phyloP scores from a whole-genome alignment of 306 rosid species.

The Quercus berberidifolia region DNA sequence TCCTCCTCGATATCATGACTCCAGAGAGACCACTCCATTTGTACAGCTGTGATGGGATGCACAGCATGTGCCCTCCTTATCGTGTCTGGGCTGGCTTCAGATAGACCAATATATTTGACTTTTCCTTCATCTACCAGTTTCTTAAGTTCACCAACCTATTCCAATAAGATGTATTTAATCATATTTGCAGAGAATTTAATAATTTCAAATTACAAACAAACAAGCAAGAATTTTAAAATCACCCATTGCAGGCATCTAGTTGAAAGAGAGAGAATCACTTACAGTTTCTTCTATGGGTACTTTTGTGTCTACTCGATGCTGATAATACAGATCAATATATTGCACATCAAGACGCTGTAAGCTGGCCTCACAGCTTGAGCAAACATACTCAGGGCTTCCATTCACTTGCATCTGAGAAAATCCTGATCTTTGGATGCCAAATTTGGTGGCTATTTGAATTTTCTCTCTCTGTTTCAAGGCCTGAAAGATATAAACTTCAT shows the following conservation, averaged over 20 bases:
- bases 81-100: slow-evolving; percentile 75
- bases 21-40: slow-evolving; percentile 85
- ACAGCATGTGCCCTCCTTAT: slow-evolving; percentile 80
- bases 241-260: not conserved
- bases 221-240: not conserved
- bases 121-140: slow-evolving; percentile 78
- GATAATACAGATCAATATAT: slow-evolving; percentile 76
- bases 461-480: slow-evolving; percentile 66
- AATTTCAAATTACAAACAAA: not conserved
- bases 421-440: slow-evolving; percentile 36
- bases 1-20: slow-evolving; percentile 71
- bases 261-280: not conserved
- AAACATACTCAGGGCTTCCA: slow-evolving; percentile 70
- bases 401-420: slow-evolving; percentile 8
- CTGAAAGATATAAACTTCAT: slow-evolving; percentile 22
- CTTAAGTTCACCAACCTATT: slow-evolving; percentile 68
- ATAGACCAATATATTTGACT: slow-evolving; percentile 60
- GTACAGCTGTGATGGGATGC: slow-evolving; percentile 71
- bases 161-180: not conserved
- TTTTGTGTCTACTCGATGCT: slow-evolving; percentile 53
- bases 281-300: slow-evolving; percentile 77
- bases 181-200: not conserved
- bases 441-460: slow-evolving; percentile 74
- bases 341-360: slow-evolving; percentile 67
- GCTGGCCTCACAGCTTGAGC: slow-evolving; percentile 68